Evolutionary conservation across 129 eudicot genomes (phyloP).

Genomic region (Tanacetum coccineum): DNA sequence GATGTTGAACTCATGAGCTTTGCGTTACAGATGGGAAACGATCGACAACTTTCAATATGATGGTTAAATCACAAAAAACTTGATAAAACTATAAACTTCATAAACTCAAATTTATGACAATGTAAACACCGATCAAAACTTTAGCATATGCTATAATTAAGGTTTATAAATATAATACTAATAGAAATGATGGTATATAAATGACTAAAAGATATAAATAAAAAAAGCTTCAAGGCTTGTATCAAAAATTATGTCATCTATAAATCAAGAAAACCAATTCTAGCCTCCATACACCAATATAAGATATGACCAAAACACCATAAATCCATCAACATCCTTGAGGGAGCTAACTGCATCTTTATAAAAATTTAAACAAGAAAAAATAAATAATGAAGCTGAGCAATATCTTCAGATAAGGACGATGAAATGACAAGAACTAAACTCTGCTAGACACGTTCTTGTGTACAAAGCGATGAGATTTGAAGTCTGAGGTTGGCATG

Average conservation of each 20-base stretch:
- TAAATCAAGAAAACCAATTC: slow-evolving; percentile 24
- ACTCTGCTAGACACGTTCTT: slow-evolving; percentile 23
- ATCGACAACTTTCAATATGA: too few relatives aligned
- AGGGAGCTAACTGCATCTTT: slow-evolving; percentile 31
- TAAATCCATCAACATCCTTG: slow-evolving; percentile 23
- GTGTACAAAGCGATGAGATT: slow-evolving; percentile 8
- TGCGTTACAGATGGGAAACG: too few relatives aligned
- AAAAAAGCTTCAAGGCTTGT: background rate
- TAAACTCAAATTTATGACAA: too few relatives aligned
- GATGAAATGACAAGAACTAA: slow-evolving; percentile 18
- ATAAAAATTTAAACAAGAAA: background rate
- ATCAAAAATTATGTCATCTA: slow-evolving; percentile 29
- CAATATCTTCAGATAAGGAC: slow-evolving; percentile 15
- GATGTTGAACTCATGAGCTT: too few relatives aligned
- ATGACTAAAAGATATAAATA: too few relatives aligned
- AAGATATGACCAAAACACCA: slow-evolving; percentile 22
- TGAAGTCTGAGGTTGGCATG: background rate
- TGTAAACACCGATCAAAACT: too few relatives aligned
- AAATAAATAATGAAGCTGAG: slow-evolving; percentile 19
- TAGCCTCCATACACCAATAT: slow-evolving; percentile 35
- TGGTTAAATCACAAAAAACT: too few relatives aligned
- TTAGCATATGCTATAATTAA: too few relatives aligned
- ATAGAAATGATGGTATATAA: too few relatives aligned
- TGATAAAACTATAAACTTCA: too few relatives aligned
- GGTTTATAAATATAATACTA: too few relatives aligned